Base-by-base conservation (phyloP, 768 basidiomycete species). In the Gymnopilus dilepis region DNA sequence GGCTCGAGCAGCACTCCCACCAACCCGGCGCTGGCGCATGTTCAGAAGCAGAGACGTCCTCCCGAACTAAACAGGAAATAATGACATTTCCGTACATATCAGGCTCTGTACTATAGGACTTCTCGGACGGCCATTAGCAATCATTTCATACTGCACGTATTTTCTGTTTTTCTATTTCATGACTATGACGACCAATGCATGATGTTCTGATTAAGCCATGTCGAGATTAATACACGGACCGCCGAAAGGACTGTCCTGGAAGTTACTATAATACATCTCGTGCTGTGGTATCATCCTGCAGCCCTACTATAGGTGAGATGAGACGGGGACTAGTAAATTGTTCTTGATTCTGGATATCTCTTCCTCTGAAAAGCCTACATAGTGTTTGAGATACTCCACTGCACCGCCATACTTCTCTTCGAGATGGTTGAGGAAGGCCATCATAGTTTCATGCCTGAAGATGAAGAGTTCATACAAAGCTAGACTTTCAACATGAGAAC, bases 371-470 rank as follows among this genome's bases (percentile, higher is more conserved):
- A 94, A 79, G 11, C 78, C 80, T n/a, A 84, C 75, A 66, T 82
- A 83, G 11, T 77, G 70, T 73, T 80, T 84, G 8, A 85, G 68
- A 65, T 94, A 94, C 53, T 70, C 78, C 66, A 90, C 86, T 1
- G 81, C 87, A 22, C 91, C 90, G 0, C 86, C 86, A 65, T 92
- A 94, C 61, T 83, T 83, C 45, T 84, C 79, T 24, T 85, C 75
- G 6, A 94, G 66, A 45, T 91, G 74, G 15, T 77, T 67, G 13
- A 94, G 77, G 67, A 90, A 89, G 1, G 88, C 86, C n/a, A 78
- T 64, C 92, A 94, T 94, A 1, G 90, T 91, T 67, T 88, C 89
- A 47, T 80, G 82, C 53, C 92, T 92, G 63, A 37, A 26, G 42
- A 45, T 26, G 17, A 51, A 43, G 24, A 52, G 63, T 53, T 19